Percentiles rank a stretch among this genome's conserved stretches.
Conservation (phyloP, 2,329 filamentous ascomycete genomes). For the Teratosphaeriaceae sp. region DNA sequence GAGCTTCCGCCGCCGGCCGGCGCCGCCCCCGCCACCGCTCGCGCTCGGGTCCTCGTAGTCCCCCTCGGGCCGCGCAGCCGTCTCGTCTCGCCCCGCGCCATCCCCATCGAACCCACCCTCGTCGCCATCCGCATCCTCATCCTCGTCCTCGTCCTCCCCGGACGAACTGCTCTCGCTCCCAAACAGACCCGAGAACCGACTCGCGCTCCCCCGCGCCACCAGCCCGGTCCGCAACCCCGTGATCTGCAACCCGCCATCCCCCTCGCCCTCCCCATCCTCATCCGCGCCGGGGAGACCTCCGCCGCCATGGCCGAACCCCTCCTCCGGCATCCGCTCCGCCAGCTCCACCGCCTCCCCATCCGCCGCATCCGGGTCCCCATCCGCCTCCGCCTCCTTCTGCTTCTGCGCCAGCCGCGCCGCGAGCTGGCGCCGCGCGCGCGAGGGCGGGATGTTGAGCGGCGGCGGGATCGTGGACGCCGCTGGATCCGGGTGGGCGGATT, state of each 20-base stretch:
- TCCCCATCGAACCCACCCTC: slow-evolving; percentile 18
- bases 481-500: slow-evolving; percentile 2
- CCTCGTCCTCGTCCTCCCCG: slow-evolving; percentile 45
- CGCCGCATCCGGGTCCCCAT: slow-evolving; percentile 26
- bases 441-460: slow-evolving; percentile 78
- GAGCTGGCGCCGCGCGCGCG: slow-evolving; percentile 79
- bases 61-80: slow-evolving; percentile 22
- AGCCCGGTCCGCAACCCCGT: slow-evolving; percentile 18
- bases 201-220: slow-evolving; percentile 12
- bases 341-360: slow-evolving; percentile 25
- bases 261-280: slow-evolving; percentile 18
- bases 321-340: slow-evolving; percentile 24
- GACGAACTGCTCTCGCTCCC: slow-evolving; percentile 21
- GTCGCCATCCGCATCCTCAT: too few relatives aligned
- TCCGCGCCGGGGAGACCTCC: slow-evolving; percentile 23
- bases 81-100: slow-evolving; percentile 18
- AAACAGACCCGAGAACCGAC: slow-evolving; percentile 22
- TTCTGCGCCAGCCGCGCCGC: slow-evolving; percentile 68
- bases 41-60: slow-evolving; percentile 27
- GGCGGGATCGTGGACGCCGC: slow-evolving; percentile 52
- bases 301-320: slow-evolving; percentile 26
- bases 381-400: slow-evolving; percentile 26
- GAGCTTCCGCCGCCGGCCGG: slow-evolving; percentile 11
- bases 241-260: slow-evolving; percentile 17
- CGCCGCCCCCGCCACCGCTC: slow-evolving; percentile 41